Evolutionary conservation across 2,329 filamentous ascomycete genomes (phyloP).

Genomic region (Verticillium nubilum): DNA sequence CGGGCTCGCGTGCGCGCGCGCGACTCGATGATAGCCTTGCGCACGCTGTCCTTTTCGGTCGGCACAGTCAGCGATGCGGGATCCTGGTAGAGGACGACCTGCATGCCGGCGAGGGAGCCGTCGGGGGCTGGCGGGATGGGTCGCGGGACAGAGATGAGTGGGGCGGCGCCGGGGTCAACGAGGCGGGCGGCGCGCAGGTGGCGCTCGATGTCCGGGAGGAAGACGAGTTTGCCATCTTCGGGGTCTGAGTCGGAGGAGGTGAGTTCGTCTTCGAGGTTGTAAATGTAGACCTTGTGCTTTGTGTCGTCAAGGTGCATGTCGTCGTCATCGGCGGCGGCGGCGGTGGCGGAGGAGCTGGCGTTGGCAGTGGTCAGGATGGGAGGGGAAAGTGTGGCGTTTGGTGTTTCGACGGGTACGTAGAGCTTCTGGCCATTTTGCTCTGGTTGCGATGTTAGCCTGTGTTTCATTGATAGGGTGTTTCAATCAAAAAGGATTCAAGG

Average conservation of each 20-base stretch:
- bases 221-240: conserved; percentile 60
- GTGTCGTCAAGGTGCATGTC: conserved; percentile 83
- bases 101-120: conserved; percentile 52
- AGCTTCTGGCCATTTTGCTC: conserved; percentile 59
- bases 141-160: conserved; percentile 42
- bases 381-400: conserved; percentile 17
- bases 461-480: background rate
- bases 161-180: conserved; percentile 52
- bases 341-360: conserved; percentile 5
- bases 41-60: conserved; percentile 68
- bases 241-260: conserved; percentile 54
- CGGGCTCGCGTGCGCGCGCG: conserved; percentile 60
- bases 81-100: conserved; percentile 81
- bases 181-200: conserved; percentile 68
- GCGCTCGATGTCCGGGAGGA: conserved; percentile 82
- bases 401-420: conserved; percentile 58
- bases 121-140: conserved; percentile 56
- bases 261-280: conserved; percentile 84
- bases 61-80: conserved; percentile 72
- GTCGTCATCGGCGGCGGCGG: conserved; percentile 33
- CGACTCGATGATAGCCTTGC: conserved; percentile 78
- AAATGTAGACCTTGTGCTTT: conserved; percentile 83
- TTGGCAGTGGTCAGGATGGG: conserved; percentile 5
- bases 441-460: conserved; percentile 24
- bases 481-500: conserved; percentile 9